Percentiles rank a stretch among this genome's conserved stretches.
Evolutionary conservation across 768 basidiomycete species (phyloP).

Genomic region (Lepiota venenata): DNA sequence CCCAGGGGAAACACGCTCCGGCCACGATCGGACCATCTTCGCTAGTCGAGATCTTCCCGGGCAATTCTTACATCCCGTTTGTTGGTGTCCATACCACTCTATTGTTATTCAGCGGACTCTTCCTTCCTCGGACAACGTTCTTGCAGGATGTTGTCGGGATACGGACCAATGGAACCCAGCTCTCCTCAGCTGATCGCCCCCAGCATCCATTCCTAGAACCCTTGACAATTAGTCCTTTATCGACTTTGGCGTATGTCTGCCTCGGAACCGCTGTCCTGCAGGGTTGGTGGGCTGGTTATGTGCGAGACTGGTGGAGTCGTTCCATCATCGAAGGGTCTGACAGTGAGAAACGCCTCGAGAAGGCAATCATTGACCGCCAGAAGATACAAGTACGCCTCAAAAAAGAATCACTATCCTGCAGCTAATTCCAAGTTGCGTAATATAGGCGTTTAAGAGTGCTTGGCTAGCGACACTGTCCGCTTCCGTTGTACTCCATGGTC

Average conservation of each 20-base stretch:
- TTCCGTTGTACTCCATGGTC: constrained; percentile 42
- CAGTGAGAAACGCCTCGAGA: constrained; percentile 41
- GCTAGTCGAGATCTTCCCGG: constrained; percentile 1
- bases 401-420: neutral
- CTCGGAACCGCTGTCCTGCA: constrained; percentile 53
- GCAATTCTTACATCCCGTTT: constrained; percentile 49
- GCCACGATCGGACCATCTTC: neutral
- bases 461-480: constrained; percentile 47
- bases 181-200: constrained; percentile 54
- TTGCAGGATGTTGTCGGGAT: constrained; percentile 35
- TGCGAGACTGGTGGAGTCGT: constrained; percentile 56
- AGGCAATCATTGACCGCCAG: constrained; percentile 31
- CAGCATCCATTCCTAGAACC: constrained; percentile 68
- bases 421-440: neutral
- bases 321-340: constrained; percentile 35
- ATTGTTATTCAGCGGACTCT: constrained; percentile 61
- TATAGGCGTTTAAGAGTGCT: constrained; percentile 50
- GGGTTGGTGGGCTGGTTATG: constrained; percentile 70
- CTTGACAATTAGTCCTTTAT: constrained; percentile 56
- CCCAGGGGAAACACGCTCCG: neutral
- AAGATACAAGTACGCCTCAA: constrained; percentile 34
- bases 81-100: constrained; percentile 68
- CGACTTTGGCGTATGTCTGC: constrained; percentile 56
- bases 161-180: constrained; percentile 25
- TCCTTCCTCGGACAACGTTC: constrained; percentile 61